Conservation (phyloP, 1,284 basidiomycete species). For the Wallemia hederae region DNA sequence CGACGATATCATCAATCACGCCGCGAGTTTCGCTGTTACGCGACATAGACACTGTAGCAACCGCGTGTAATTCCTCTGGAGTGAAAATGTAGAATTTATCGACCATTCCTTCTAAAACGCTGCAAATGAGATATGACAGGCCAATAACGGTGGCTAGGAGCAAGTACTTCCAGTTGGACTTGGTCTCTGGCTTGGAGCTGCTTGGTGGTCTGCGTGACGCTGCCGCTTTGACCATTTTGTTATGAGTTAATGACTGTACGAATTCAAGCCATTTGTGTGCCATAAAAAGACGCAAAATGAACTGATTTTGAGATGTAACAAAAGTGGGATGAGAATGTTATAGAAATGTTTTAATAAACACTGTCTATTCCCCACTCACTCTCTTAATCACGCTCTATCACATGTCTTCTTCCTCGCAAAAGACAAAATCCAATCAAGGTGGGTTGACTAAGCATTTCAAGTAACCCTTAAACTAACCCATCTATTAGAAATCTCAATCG, state of each 20-base stretch:
- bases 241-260: no score
- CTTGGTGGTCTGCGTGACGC: no score
- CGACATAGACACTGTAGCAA: constrained; percentile 39
- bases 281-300: no score
- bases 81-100: constrained; percentile 39
- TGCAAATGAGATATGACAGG: not conserved
- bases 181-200: no score
- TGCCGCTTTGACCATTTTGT: no score
- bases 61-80: constrained; percentile 30
- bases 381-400: not conserved
- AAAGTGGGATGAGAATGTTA: not conserved
- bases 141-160: not conserved
- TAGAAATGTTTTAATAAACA: not conserved
- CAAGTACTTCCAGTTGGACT: not conserved
- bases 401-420: not conserved
- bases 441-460: not conserved
- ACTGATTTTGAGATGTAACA: no score
- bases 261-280: no score
- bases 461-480: not conserved
- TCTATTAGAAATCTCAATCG: not conserved
- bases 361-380: not conserved
- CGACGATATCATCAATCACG: constrained; percentile 45
- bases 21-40: constrained; percentile 27
- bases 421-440: not conserved
- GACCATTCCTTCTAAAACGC: constrained; percentile 1